A percentile compares a stretch with the other conserved stretches of the same genome.
phyloP scores from a whole-genome alignment of 441 rosid genomes.

The Jatropha multifida region DNA sequence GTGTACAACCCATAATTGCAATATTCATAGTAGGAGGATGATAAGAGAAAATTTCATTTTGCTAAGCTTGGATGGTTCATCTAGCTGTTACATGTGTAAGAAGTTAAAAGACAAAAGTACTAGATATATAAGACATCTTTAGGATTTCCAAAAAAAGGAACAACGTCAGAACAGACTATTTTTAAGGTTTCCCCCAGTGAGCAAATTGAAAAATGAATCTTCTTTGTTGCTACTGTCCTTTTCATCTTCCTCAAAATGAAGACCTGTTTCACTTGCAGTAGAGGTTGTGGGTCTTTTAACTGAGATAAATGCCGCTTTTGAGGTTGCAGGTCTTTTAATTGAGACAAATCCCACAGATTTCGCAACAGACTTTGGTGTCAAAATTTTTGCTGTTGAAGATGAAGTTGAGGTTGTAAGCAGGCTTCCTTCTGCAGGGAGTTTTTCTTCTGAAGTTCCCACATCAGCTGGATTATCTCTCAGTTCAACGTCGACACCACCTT shows the following conservation, averaged over 20 bases:
- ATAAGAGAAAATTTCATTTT: not conserved
- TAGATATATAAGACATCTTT: too few relatives aligned
- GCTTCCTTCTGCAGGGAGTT: conserved; percentile 16
- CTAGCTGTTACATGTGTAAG: not conserved
- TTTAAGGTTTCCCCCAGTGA: conserved; percentile 40
- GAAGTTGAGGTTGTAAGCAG: conserved; percentile 16
- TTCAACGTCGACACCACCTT: conserved; percentile 21
- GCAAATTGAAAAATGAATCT: conserved; percentile 48
- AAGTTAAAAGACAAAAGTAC: too few relatives aligned
- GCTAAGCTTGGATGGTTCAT: not conserved
- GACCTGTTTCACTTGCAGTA: conserved; percentile 18
- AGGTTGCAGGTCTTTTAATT: conserved; percentile 44
- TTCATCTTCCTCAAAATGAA: conserved; percentile 13
- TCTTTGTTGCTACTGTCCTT: conserved; percentile 23
- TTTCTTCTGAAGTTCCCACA: conserved; percentile 19
- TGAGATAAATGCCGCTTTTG: conserved; percentile 28
- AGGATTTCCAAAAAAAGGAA: not conserved
- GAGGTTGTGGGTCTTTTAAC: conserved; percentile 33
- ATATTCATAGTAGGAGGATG: not conserved
- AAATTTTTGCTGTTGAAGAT: conserved; percentile 18
- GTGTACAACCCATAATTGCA: not conserved
- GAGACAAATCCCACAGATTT: conserved; percentile 66
- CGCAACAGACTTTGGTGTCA: conserved; percentile 19
- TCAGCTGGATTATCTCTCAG: conserved; percentile 16
- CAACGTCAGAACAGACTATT: conserved; percentile 34